Percentiles rank a stretch among this genome's conserved stretches.
phyloP scores from a whole-genome alignment of 371 early-diverging fungal species.

The Mucor lusitanicus region DNA sequence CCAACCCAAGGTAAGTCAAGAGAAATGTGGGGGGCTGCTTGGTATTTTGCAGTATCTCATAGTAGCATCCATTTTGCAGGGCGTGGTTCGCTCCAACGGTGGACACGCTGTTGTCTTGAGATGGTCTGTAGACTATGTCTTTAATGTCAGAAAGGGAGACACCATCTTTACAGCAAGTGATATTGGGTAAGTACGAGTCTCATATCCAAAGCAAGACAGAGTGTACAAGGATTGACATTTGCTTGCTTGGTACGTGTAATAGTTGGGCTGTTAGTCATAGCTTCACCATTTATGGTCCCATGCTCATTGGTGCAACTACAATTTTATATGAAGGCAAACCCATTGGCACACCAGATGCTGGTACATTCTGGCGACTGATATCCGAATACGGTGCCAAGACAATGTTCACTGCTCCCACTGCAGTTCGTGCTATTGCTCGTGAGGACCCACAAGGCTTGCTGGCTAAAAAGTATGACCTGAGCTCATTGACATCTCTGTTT shows the following conservation, averaged over 20 bases:
- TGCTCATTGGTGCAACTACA: slow-evolving; percentile 83
- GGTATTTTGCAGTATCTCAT: not conserved
- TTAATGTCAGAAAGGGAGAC: slow-evolving; percentile 73
- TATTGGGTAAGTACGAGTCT: slow-evolving; percentile 58
- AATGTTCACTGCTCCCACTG: slow-evolving; percentile 94
- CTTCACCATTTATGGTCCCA: slow-evolving; percentile 90
- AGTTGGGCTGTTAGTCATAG: slow-evolving; percentile 93
- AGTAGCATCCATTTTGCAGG: slow-evolving; percentile 42
- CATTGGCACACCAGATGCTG: slow-evolving; percentile 80
- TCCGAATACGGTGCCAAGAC: slow-evolving; percentile 78
- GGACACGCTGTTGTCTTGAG: slow-evolving; percentile 85
- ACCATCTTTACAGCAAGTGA: slow-evolving; percentile 85
- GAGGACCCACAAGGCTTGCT: slow-evolving; percentile 72
- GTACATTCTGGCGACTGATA: slow-evolving; percentile 80
- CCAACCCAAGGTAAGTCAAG: slow-evolving; percentile 61
- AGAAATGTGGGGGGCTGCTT: not conserved
- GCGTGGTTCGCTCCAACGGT: slow-evolving; percentile 89
- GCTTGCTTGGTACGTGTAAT: not conserved
- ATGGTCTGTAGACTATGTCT: slow-evolving; percentile 81
- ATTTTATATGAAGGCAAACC: slow-evolving; percentile 93
- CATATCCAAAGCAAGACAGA: not conserved
- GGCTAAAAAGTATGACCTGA: slow-evolving; percentile 63
- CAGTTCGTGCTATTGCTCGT: slow-evolving; percentile 82
- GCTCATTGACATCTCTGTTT: slow-evolving; percentile 67
- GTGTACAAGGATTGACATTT: not conserved